Conservation (phyloP, 2,329 filamentous ascomycete species). For the Pseudopithomyces maydicus region DNA sequence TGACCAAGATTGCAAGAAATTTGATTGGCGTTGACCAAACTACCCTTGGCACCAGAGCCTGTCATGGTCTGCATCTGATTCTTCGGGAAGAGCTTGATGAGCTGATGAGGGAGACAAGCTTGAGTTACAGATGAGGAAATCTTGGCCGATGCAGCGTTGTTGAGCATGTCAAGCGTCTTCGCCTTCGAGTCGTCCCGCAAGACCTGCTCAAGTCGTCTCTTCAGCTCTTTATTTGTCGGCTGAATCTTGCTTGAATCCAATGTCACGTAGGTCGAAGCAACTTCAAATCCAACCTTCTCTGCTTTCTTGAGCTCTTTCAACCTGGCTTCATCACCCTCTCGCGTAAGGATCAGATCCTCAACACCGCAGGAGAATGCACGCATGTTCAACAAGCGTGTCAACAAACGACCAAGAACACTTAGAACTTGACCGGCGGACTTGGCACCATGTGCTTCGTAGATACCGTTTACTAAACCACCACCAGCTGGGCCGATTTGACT, state of each 20-base stretch:
- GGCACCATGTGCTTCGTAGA: constrained; percentile 93
- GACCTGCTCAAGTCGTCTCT: constrained; percentile 83
- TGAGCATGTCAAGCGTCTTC: constrained; percentile 84
- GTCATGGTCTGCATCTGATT: constrained; percentile 99
- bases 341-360: constrained; percentile 88
- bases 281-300: constrained; percentile 71
- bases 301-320: constrained; percentile 71
- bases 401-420: constrained; percentile 83
- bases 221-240: constrained; percentile 72
- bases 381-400: constrained; percentile 91
- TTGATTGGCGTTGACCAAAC: constrained; percentile 89
- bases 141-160: constrained; percentile 70
- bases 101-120: constrained; percentile 77
- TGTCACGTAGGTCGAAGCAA: constrained; percentile 87
- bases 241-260: constrained; percentile 68
- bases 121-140: constrained; percentile 81
- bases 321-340: constrained; percentile 74
- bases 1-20: constrained; percentile 98
- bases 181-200: constrained; percentile 91
- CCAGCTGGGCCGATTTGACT: constrained; percentile 87
- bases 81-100: constrained; percentile 90
- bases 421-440: constrained; percentile 84
- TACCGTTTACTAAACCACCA: constrained; percentile 86
- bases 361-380: constrained; percentile 96
- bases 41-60: constrained; percentile 92